A percentile compares a stretch with the other conserved stretches of the same genome.
phyloP scores from a whole-genome alignment of 2,329 filamentous ascomycete species.

The Aspergillus hiratsukae region DNA sequence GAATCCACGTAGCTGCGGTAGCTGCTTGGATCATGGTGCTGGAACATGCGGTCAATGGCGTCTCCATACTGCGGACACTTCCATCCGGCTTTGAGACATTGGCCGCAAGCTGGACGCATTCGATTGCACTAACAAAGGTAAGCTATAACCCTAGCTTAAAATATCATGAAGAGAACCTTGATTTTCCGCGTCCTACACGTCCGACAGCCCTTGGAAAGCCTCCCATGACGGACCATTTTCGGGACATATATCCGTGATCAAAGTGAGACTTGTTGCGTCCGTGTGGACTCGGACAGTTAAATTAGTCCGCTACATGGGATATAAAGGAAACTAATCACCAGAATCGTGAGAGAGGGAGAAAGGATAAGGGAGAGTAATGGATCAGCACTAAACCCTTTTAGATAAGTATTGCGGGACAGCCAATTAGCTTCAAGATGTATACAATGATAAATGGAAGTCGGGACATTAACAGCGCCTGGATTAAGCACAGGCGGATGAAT shows the following conservation, averaged over 20 bases:
- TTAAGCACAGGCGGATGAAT: no score
- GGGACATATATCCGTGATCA: no score
- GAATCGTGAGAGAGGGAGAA: neutral
- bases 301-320: neutral
- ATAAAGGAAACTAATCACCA: no score
- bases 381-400: conserved; percentile 7
- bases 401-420: conserved; percentile 12
- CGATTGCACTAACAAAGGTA: conserved; percentile 9
- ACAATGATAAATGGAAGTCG: no score
- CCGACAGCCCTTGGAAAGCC: conserved; percentile 65
- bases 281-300: no score
- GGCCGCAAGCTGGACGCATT: conserved; percentile 5
- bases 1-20: no score
- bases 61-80: conserved; percentile 15
- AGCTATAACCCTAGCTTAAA: neutral
- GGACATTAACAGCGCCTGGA: no score
- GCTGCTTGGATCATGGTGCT: neutral
- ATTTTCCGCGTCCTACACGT: conserved; percentile 70
- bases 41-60: conserved; percentile 13
- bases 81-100: conserved; percentile 11
- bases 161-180: conserved; percentile 51
- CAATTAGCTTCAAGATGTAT: neutral
- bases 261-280: no score
- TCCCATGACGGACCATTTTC: conserved; percentile 40
- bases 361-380: neutral